Conservation (phyloP, 805 yeast genomes). For the Suhomyces sp. region DNA sequence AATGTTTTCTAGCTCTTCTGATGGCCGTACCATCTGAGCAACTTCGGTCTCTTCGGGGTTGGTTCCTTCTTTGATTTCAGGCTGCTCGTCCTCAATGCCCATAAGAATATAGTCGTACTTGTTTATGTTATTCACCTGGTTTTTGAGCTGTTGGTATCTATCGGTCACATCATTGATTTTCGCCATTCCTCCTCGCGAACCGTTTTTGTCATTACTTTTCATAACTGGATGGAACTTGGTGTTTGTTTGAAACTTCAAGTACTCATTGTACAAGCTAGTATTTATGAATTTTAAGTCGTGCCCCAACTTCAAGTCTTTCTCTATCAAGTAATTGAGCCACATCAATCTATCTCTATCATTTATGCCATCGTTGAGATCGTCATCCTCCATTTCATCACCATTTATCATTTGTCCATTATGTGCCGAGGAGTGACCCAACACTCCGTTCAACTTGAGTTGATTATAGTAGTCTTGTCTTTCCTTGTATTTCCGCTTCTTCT, state of each 20-base stretch:
- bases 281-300: conserved; percentile 35
- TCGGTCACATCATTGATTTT: conserved; percentile 11
- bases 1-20: conserved; percentile 19
- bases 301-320: conserved; percentile 33
- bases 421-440: conserved; percentile 4
- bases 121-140: conserved; percentile 23
- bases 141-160: conserved; percentile 16
- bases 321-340: conserved; percentile 40
- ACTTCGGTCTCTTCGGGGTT: background rate
- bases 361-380: conserved; percentile 21
- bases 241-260: conserved; percentile 25
- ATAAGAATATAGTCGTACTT: conserved; percentile 30
- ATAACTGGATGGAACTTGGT: conserved; percentile 27
- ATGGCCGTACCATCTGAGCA: conserved; percentile 14
- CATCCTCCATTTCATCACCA: conserved; percentile 16
- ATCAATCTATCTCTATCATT: conserved; percentile 22
- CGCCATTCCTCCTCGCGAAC: background rate
- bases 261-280: conserved; percentile 26
- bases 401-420: conserved; percentile 6
- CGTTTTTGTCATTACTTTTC: conserved; percentile 14
- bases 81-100: conserved; percentile 21
- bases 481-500: conserved; percentile 30
- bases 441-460: conserved; percentile 30
- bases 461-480: conserved; percentile 41
- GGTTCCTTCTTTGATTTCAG: conserved; percentile 7